A percentile compares a stretch with the other conserved stretches of the same genome.
These are phyloP conservation scores for Fonsecaea monophora DNA, from an alignment of 2,329 filamentous ascomycete species.

Conservation along the genomic window DNA sequence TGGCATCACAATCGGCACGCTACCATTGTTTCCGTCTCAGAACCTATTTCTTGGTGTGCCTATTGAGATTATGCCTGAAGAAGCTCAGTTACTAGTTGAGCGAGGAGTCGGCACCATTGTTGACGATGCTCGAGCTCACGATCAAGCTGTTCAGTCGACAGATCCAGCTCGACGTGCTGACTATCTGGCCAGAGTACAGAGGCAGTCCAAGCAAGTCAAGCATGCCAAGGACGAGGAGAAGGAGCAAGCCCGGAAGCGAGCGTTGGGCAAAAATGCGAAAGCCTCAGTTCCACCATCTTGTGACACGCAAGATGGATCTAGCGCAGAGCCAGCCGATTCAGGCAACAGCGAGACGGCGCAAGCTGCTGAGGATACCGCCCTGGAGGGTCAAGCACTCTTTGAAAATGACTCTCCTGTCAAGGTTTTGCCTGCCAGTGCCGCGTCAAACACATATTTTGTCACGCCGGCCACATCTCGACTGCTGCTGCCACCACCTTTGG, in stretches of 20 bases:
- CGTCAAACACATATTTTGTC: conserved; percentile 42
- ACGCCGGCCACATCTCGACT: conserved; percentile 60
- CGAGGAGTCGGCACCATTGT: conserved; percentile 78
- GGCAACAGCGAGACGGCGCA: conserved; percentile 21
- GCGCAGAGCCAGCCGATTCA: conserved; percentile 18
- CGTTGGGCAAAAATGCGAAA: conserved; percentile 57
- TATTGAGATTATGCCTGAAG: conserved; percentile 87
- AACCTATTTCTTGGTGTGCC: conserved; percentile 92
- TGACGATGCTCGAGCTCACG: conserved; percentile 77
- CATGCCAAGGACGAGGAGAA: conserved; percentile 55
- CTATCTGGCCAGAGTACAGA: conserved; percentile 65
- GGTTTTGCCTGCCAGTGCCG: conserved; percentile 6
- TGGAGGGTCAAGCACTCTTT: conserved; percentile 4
- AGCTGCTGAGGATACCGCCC: conserved; percentile 18
- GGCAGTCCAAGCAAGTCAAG: conserved; percentile 61
- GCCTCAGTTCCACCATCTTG: conserved; percentile 41
- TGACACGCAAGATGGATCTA: neutral
- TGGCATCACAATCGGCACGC: conserved; percentile 82
- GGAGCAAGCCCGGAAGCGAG: conserved; percentile 58
- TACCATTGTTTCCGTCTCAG: conserved; percentile 91
- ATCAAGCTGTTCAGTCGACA: conserved; percentile 65
- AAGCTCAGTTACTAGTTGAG: conserved; percentile 80
- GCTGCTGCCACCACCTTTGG: conserved; percentile 49
- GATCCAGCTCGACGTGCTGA: conserved; percentile 64
- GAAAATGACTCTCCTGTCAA: conserved; percentile 15